Conservation (phyloP, 331 rosid species). For the Spiraea crenata region DNA sequence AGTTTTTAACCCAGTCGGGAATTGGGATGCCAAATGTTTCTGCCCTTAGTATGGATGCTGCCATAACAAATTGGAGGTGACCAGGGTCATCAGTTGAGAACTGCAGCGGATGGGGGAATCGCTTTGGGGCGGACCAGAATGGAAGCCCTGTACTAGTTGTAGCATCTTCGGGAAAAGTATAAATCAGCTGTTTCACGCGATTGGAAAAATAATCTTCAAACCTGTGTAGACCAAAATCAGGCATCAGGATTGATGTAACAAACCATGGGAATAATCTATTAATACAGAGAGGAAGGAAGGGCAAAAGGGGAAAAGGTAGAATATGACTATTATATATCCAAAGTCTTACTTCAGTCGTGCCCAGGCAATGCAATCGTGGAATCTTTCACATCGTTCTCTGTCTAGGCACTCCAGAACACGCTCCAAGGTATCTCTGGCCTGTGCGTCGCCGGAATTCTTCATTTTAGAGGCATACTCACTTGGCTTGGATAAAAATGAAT, state of each 20-base stretch:
- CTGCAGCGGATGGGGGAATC: constrained; percentile 83
- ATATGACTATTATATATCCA: neutral
- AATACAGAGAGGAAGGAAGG: neutral
- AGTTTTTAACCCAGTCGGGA: constrained; percentile 83
- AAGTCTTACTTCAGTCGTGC: constrained; percentile 79
- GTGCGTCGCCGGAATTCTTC: constrained; percentile 93
- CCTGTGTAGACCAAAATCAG: constrained; percentile 44
- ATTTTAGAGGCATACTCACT: constrained; percentile 61
- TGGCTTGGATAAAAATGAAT: constrained; percentile 76
- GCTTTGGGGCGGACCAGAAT: constrained; percentile 98
- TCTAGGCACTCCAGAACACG: constrained; percentile 91
- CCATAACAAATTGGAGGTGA: constrained; percentile 76
- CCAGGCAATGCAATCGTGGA: constrained; percentile 87
- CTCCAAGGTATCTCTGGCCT: constrained; percentile 93
- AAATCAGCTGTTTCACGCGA: constrained; percentile 86
- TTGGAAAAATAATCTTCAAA: constrained; percentile 88
- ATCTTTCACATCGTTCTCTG: constrained; percentile 68
- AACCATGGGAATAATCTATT: neutral
- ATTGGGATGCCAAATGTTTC: constrained; percentile 86
- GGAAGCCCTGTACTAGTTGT: constrained; percentile 89
- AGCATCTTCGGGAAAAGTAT: constrained; percentile 97
- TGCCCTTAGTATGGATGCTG: constrained; percentile 77
- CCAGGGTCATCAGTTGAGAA: constrained; percentile 70
- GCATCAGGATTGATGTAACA: constrained; percentile 9
- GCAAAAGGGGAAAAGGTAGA: neutral